A percentile compares a stretch with the other conserved stretches of the same genome.
Evolutionary conservation across 495 filamentous ascomycete genomes (phyloP).

Genomic region (Mycothermus thermophilus): DNA sequence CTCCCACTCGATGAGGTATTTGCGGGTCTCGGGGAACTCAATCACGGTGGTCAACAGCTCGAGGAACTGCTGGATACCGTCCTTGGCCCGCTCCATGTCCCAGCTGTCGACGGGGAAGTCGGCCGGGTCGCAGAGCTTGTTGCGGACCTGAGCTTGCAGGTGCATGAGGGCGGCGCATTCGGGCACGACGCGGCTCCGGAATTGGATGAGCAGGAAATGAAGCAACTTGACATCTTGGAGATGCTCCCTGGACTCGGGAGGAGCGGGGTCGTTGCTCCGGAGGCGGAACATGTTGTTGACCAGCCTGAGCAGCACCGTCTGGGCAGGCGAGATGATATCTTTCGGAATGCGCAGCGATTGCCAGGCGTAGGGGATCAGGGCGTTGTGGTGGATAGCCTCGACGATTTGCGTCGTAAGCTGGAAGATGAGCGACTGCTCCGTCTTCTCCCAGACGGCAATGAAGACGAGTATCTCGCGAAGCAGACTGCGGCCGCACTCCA

Average conservation of each 20-base stretch:
- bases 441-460: constrained; percentile 90
- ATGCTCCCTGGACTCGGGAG: constrained; percentile 35
- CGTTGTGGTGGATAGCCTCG: constrained; percentile 76
- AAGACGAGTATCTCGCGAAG: constrained; percentile 86
- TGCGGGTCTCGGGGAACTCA: constrained; percentile 43
- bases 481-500: constrained; percentile 75
- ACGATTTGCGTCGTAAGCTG: constrained; percentile 92
- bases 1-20: constrained; percentile 79
- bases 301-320: constrained; percentile 80
- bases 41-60: constrained; percentile 89
- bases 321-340: constrained; percentile 88
- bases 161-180: constrained; percentile 88
- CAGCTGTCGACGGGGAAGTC: constrained; percentile 90
- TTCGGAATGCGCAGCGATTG: constrained; percentile 81
- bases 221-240: constrained; percentile 45
- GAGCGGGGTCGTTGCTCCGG: constrained; percentile 43
- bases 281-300: constrained; percentile 77
- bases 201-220: constrained; percentile 83
- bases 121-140: constrained; percentile 32
- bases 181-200: constrained; percentile 80
- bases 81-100: constrained; percentile 81
- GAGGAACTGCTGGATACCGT: constrained; percentile 83
- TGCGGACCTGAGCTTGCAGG: constrained; percentile 75
- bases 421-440: constrained; percentile 82
- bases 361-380: constrained; percentile 79